These are phyloP conservation scores for Pseudocercospora musae DNA, from an alignment of 2,329 filamentous ascomycete genomes.

Conservation along the genomic window DNA sequence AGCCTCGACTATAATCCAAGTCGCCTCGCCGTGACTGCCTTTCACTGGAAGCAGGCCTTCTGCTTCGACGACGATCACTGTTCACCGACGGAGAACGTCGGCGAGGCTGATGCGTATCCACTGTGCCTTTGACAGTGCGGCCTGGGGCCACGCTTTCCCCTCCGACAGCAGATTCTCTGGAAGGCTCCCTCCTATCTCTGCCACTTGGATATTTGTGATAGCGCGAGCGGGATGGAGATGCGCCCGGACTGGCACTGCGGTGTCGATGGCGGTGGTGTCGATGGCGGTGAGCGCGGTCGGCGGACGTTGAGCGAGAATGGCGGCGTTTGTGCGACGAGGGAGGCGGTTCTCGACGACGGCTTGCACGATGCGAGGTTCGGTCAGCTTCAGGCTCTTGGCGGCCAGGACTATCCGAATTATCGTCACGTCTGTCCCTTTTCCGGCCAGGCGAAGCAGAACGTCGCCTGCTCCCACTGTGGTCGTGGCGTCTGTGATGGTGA, in stretches of 20 bases:
- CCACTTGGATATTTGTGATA: conserved; percentile 22
- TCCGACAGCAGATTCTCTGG: conserved; percentile 29
- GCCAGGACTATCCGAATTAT: conserved; percentile 8
- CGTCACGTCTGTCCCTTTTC: conserved; percentile 3
- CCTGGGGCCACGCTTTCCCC: conserved; percentile 24
- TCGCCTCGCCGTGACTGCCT: conserved; percentile 30
- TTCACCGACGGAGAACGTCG: conserved; percentile 42
- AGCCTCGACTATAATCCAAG: conserved; percentile 7
- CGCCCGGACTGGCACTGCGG: conserved; percentile 22
- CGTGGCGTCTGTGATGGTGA: conserved; percentile 6
- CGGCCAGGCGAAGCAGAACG: conserved; percentile 11
- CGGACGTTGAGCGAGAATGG: conserved; percentile 23
- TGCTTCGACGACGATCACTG: conserved; percentile 30
- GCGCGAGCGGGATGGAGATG: conserved; percentile 32
- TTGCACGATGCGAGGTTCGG: conserved; percentile 14
- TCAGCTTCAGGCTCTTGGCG: conserved; percentile 17
- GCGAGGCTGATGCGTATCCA: conserved; percentile 37
- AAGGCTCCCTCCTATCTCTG: conserved; percentile 34
- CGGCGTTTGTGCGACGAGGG: conserved; percentile 27
- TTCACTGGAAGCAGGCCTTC: conserved; percentile 24
- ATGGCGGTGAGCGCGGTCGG: conserved; percentile 14
- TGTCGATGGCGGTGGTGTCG: conserved; percentile 14
- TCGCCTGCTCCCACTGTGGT: conserved; percentile 10
- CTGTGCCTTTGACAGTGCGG: conserved; percentile 27
- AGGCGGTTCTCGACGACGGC: conserved; percentile 10